Percentiles rank a stretch among this genome's conserved stretches.
Conservation (phyloP, 2,329 filamentous ascomycete species). For the Scedosporium minutisporum region DNA sequence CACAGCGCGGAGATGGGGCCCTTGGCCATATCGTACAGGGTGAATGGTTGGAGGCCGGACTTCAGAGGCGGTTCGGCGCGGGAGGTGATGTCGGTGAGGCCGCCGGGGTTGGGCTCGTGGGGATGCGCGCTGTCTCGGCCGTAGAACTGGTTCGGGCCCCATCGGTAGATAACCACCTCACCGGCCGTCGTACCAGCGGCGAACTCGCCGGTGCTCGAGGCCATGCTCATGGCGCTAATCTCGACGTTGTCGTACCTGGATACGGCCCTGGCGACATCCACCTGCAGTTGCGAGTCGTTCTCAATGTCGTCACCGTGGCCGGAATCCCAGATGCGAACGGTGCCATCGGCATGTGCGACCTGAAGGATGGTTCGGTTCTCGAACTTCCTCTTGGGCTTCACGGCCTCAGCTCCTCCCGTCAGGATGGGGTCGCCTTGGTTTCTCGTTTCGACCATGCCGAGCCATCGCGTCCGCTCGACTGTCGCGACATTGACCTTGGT, state of each 20-base stretch:
- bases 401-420: slow-evolving; percentile 66
- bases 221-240: slow-evolving; percentile 70
- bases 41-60: slow-evolving; percentile 71
- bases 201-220: slow-evolving; percentile 72
- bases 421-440: slow-evolving; percentile 69
- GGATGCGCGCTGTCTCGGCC: slow-evolving; percentile 52
- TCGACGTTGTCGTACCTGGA: slow-evolving; percentile 69
- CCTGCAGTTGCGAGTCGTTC: slow-evolving; percentile 70
- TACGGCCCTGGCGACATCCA: slow-evolving; percentile 76
- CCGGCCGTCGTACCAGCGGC: slow-evolving; percentile 71
- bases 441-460: slow-evolving; percentile 80
- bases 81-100: slow-evolving; percentile 62
- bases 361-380: slow-evolving; percentile 78
- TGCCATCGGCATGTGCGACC: slow-evolving; percentile 83
- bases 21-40: slow-evolving; percentile 73
- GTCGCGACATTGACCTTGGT: slow-evolving; percentile 61
- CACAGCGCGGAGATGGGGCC: slow-evolving; percentile 71
- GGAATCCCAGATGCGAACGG: slow-evolving; percentile 84
- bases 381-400: slow-evolving; percentile 62
- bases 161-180: slow-evolving; percentile 80
- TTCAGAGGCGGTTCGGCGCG: slow-evolving; percentile 64
- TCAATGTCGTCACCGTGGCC: slow-evolving; percentile 91
- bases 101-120: slow-evolving; percentile 53
- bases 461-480: slow-evolving; percentile 72
- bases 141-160: slow-evolving; percentile 69